Evolutionary conservation across 192 early-diverging fungal genomes (phyloP), one percentile per base, ranked within the genome.

Genomic region (Rhizophlyctis rosea): DNA sequence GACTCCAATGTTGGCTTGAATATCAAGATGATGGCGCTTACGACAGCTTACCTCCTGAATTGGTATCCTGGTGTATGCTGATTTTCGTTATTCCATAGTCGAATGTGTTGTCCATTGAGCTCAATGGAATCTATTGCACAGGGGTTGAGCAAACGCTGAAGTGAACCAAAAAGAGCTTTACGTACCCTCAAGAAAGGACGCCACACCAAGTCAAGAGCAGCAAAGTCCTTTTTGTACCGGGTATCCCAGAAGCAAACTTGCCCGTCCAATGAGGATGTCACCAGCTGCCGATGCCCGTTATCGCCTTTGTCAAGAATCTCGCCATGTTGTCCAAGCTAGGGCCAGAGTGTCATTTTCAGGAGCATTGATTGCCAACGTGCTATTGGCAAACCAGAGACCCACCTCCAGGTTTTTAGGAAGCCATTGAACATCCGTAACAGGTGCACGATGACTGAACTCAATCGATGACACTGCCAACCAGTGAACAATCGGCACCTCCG

Each of bases 51-150:
- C n/a, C n/a, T n/a, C n/a, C n/a, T n/a, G n/a, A n/a, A n/a, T n/a
- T n/a, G n/a, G n/a, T 44, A 58, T 35, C n/a, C 59, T 34, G 32
- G 54, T 57, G 64, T 23, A 80, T 61, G 52, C 62, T 71, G 44
- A 83, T 57, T 63, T 78, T 80, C 0, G 76, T 77, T n/a, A 86
- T 33, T 9, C 81, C 76, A 53, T 86, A 86, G 50, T 86, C 84
- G 65, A 80, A 85, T 16, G 78, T 81, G 36, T 82, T 82, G 59
- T 86, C 84, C 68, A 85, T 68, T 18, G 83, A 59, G 49, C 75
- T 80, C n/a, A 85, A 55, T 3, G 83, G 79, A 0, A 85, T 54
- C 71, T 75, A 47, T 32, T 50, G 9, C n/a, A 48, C 11, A 27
- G 29, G 9, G 28, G n/a, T n/a, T 23, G 16, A 3, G 21, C 30